Evolutionary conservation across 768 basidiomycete genomes (phyloP).

Genomic region (Imleria badia): DNA sequence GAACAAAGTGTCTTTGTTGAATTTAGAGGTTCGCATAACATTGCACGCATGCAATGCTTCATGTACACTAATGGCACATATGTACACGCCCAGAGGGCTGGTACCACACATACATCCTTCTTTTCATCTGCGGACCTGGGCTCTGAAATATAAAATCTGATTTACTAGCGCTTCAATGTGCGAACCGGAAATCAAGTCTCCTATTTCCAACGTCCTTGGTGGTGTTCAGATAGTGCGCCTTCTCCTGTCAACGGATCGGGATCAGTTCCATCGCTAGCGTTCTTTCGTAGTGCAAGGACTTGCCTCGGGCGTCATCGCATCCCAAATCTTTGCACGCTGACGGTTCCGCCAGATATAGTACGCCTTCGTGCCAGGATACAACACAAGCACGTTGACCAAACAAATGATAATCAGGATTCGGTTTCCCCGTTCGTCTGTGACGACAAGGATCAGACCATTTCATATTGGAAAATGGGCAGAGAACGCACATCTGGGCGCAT

Average conservation of each 20-base stretch:
- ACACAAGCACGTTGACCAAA: conserved; percentile 44
- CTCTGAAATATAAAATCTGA: too few relatives aligned
- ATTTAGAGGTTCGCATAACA: too few relatives aligned
- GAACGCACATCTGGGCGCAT: conserved; percentile 53
- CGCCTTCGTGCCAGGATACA: conserved; percentile 54
- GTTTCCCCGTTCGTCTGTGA: too few relatives aligned
- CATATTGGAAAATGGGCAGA: too few relatives aligned
- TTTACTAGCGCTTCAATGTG: conserved; percentile 37
- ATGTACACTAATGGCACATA: too few relatives aligned
- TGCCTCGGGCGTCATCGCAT: conserved; percentile 52
- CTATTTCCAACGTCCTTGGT: conserved; percentile 55
- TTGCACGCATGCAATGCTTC: too few relatives aligned
- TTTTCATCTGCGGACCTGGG: too few relatives aligned
- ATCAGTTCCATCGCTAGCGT: background rate
- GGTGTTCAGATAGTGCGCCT: conserved; percentile 43
- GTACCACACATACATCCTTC: too few relatives aligned
- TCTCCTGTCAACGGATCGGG: conserved; percentile 40
- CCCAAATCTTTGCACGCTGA: conserved; percentile 54
- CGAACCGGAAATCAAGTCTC: conserved; percentile 62
- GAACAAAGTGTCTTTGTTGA: too few relatives aligned
- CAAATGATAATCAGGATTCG: too few relatives aligned
- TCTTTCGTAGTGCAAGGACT: background rate
- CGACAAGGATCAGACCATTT: too few relatives aligned
- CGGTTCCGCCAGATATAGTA: conserved; percentile 62
- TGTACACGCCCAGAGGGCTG: too few relatives aligned